Percentiles rank a stretch among this genome's conserved stretches.
These are phyloP conservation scores for Rhazya stricta DNA, from an alignment of 257 asterid genomes.

Conservation along the genomic window DNA sequence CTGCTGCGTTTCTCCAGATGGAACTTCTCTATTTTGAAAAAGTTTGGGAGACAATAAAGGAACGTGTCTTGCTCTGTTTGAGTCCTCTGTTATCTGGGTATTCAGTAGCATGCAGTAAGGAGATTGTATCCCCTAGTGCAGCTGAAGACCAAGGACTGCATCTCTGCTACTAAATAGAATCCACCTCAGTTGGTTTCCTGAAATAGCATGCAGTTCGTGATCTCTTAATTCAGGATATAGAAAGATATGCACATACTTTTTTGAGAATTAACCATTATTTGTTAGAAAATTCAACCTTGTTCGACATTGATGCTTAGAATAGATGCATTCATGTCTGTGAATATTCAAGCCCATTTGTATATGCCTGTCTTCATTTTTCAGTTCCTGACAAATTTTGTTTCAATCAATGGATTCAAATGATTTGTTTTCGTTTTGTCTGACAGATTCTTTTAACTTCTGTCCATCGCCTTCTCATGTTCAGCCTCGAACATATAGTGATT, in stretches of 20 bases:
- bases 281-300: not conserved
- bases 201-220: not conserved
- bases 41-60: not conserved
- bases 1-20: not conserved
- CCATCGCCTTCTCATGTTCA: constrained; percentile 21
- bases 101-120: not conserved
- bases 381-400: not conserved
- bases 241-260: not conserved
- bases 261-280: not conserved
- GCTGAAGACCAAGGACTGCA: not conserved
- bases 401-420: not conserved
- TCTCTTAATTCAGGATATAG: not conserved
- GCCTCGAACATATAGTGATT: constrained; percentile 56
- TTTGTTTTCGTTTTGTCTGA: constrained; percentile 12
- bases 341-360: not conserved
- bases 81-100: not conserved
- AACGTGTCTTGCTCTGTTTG: not conserved
- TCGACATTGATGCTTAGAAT: not conserved
- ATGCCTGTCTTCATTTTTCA: not conserved
- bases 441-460: constrained; percentile 33
- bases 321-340: not conserved
- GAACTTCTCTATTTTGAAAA: not conserved
- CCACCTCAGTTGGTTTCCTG: not conserved
- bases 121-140: not conserved
- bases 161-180: too few species aligned